These are phyloP conservation scores for Suillus bovinus DNA, from an alignment of 768 basidiomycete species.

Conservation along the genomic window DNA sequence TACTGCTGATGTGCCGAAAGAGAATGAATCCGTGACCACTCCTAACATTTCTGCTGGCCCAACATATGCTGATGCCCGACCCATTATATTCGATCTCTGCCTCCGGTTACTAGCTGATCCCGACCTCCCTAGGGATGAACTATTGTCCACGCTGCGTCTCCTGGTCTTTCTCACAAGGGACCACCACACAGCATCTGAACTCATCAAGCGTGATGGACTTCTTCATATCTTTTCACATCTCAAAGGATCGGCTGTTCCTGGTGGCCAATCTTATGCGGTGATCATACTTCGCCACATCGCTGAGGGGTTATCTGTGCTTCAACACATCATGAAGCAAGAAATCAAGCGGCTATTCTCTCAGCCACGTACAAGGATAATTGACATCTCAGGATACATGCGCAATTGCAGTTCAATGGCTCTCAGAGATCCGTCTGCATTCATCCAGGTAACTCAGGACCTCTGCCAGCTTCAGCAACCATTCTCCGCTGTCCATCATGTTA, in stretches of 20 bases:
- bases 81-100: conserved; percentile 74
- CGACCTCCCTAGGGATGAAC: conserved; percentile 73
- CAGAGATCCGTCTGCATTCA: conserved; percentile 76
- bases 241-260: conserved; percentile 53
- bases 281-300: conserved; percentile 91
- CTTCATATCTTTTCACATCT: conserved; percentile 65
- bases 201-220: conserved; percentile 70
- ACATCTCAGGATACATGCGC: conserved; percentile 72
- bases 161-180: conserved; percentile 85
- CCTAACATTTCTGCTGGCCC: conserved; percentile 62
- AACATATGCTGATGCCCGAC: conserved; percentile 57
- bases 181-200: conserved; percentile 58
- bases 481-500: conserved; percentile 55
- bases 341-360: conserved; percentile 80
- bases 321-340: conserved; percentile 77
- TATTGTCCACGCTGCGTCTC: conserved; percentile 78
- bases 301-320: conserved; percentile 69
- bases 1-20: conserved; percentile 63
- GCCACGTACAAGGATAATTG: conserved; percentile 66
- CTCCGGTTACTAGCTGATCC: conserved; percentile 66
- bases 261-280: conserved; percentile 80
- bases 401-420: conserved; percentile 78
- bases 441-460: conserved; percentile 67
- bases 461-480: conserved; percentile 75
- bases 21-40: conserved; percentile 59